Evolutionary conservation across 2,329 filamentous ascomycete species (phyloP).

Genomic region (Helicocarpus griseus): DNA sequence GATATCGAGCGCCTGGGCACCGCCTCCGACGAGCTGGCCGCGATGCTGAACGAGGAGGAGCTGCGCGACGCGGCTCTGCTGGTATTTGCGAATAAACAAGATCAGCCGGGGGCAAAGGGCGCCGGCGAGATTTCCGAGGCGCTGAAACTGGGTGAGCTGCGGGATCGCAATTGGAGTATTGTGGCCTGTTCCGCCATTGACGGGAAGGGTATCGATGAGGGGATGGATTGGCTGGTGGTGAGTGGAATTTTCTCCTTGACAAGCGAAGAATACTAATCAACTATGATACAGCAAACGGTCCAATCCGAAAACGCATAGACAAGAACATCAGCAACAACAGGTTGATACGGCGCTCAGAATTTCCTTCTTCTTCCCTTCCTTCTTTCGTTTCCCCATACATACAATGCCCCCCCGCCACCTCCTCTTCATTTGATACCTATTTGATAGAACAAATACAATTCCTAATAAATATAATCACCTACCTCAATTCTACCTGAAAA

Average conservation of each 20-base stretch:
- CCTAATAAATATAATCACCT: neutral
- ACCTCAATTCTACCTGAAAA: too few relatives aligned
- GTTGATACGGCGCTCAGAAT: neutral
- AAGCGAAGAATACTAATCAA: too few relatives aligned
- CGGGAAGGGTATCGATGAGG: constrained; percentile 86
- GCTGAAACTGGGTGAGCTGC: constrained; percentile 76
- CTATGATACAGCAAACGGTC: constrained; percentile 31
- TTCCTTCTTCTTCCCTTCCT: neutral
- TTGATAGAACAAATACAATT: constrained; percentile 3
- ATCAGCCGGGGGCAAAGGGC: constrained; percentile 92
- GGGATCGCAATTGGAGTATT: constrained; percentile 98
- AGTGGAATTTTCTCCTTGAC: constrained; percentile 18
- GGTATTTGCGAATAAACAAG: constrained; percentile 98
- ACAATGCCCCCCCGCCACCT: neutral
- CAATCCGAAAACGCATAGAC: constrained; percentile 34
- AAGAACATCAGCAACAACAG: neutral
- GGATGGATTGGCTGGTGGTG: constrained; percentile 98
- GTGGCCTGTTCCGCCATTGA: constrained; percentile 96
- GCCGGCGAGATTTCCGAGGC: constrained; percentile 96
- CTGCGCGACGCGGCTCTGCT: constrained; percentile 83
- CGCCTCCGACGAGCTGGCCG: constrained; percentile 80
- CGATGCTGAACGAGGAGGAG: constrained; percentile 97
- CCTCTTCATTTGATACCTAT: constrained; percentile 5
- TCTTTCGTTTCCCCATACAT: neutral
- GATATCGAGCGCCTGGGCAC: constrained; percentile 93